Percentiles rank a stretch among this genome's conserved stretches.
Evolutionary conservation across 139 green algal species (phyloP).

Genomic region (Micractinium sp.): DNA sequence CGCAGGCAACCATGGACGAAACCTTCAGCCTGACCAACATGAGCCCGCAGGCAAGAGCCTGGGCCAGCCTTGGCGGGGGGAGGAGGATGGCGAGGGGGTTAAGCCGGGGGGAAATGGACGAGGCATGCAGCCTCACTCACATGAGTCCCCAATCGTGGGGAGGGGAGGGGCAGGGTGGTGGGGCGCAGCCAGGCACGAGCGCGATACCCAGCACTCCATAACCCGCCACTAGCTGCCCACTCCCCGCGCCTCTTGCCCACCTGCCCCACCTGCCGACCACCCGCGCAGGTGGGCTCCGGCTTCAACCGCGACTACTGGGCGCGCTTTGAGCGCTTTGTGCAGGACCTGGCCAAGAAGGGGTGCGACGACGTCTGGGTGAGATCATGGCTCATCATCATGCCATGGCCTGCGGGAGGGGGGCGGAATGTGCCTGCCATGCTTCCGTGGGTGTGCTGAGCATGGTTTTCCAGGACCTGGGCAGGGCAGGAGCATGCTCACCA

Average conservation of each 20-base stretch:
- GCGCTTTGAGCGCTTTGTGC: slow-evolving; percentile 90
- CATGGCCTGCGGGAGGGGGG: no score
- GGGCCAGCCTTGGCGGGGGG: no score
- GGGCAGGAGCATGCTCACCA: no score
- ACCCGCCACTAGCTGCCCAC: not conserved
- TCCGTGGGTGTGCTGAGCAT: not conserved
- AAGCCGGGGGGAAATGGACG: no score
- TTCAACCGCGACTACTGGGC: slow-evolving; percentile 98
- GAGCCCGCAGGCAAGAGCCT: slow-evolving; percentile 55
- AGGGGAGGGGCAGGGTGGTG: no score
- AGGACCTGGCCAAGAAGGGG: slow-evolving; percentile 55
- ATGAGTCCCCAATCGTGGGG: no score
- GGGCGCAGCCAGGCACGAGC: no score
- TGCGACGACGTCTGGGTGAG: slow-evolving; percentile 77
- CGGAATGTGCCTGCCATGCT: slow-evolving; percentile 18
- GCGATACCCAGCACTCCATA: not conserved
- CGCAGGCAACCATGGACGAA: slow-evolving; percentile 83
- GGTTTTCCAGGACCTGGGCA: no score
- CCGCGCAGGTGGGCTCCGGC: slow-evolving; percentile 74
- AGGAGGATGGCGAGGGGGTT: no score
- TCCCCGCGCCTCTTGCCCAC: not conserved
- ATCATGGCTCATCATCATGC: no score
- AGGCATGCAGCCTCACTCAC: no score
- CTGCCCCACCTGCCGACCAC: not conserved
- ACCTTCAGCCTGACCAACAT: slow-evolving; percentile 88